Conservation (phyloP, 2,329 filamentous ascomycete genomes). For the Lasiodiplodia gonubiensis region DNA sequence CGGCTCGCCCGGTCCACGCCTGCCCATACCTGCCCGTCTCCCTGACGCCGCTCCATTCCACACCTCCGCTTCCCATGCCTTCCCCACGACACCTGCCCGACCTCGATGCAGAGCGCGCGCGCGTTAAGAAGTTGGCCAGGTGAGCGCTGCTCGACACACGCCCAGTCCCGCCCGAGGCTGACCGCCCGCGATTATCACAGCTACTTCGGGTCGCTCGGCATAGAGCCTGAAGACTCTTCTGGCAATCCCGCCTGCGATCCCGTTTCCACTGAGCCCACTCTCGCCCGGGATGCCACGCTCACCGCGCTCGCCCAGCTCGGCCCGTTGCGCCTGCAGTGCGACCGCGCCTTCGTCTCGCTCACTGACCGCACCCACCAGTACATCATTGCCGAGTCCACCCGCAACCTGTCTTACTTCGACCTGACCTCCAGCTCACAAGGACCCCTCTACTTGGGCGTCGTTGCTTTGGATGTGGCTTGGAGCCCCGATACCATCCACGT, state of each 20-base stretch:
- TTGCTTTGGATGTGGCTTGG: background rate
- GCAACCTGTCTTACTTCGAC: slow-evolving; percentile 47
- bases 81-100: background rate
- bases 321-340: slow-evolving; percentile 43
- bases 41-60: background rate
- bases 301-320: slow-evolving; percentile 46
- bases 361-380: slow-evolving; percentile 57
- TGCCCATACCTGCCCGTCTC: slow-evolving; percentile 1
- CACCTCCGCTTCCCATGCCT: background rate
- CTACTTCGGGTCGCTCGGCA: slow-evolving; percentile 20
- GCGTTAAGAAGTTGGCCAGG: slow-evolving; percentile 20
- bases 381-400: slow-evolving; percentile 57
- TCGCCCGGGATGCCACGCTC: slow-evolving; percentile 30
- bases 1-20: background rate
- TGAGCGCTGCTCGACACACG: background rate
- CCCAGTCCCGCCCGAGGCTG: too few species aligned
- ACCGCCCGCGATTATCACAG: background rate
- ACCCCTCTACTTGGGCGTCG: background rate
- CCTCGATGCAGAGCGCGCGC: slow-evolving; percentile 5
- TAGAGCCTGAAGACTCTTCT: background rate
- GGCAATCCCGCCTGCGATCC: background rate
- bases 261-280: background rate
- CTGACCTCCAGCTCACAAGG: slow-evolving; percentile 22
- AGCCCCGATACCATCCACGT: slow-evolving; percentile 9
- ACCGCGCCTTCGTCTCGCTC: slow-evolving; percentile 49